A percentile compares a stretch with the other conserved stretches of the same genome.
These are phyloP conservation scores for Candida alai DNA, from an alignment of 805 yeast genomes.

Conservation along the genomic window DNA sequence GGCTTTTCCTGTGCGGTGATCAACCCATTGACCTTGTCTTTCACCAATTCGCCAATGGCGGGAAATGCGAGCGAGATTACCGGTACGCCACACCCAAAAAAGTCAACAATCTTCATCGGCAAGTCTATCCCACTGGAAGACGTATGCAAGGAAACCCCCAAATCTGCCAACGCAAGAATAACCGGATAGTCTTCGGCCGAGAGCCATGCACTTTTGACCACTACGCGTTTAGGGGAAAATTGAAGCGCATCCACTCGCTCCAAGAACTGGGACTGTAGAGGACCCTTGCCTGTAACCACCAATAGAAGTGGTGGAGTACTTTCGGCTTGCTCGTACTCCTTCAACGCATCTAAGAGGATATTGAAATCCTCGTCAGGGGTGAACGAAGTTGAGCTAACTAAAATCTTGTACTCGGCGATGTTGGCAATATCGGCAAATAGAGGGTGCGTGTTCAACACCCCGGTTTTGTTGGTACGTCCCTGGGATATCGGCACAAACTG, in stretches of 20 bases:
- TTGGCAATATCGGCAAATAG: slow-evolving; percentile 24
- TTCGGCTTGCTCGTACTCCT: slow-evolving; percentile 60
- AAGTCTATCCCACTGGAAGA: slow-evolving; percentile 92
- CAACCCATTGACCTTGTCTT: slow-evolving; percentile 66
- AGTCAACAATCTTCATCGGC: slow-evolving; percentile 96
- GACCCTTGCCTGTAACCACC: slow-evolving; percentile 97
- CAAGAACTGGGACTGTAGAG: slow-evolving; percentile 56
- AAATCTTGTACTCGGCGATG: slow-evolving; percentile 47
- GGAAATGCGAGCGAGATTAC: slow-evolving; percentile 75
- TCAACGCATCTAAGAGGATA: slow-evolving; percentile 65
- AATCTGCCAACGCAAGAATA: slow-evolving; percentile 70
- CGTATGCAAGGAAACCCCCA: slow-evolving; percentile 85
- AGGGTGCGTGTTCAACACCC: slow-evolving; percentile 21
- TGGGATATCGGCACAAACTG: slow-evolving; percentile 53
- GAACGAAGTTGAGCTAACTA: slow-evolving; percentile 87
- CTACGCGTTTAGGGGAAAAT: slow-evolving; percentile 44
- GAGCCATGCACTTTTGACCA: slow-evolving; percentile 72
- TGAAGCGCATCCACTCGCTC: slow-evolving; percentile 39
- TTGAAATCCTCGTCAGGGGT: slow-evolving; percentile 92
- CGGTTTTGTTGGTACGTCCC: slow-evolving; percentile 23
- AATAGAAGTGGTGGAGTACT: slow-evolving; percentile 49
- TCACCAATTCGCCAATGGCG: slow-evolving; percentile 75
- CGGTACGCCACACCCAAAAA: slow-evolving; percentile 95
- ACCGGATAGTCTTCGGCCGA: slow-evolving; percentile 73
- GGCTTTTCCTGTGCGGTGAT: slow-evolving; percentile 21